Evolutionary conservation across 805 yeast genomes (phyloP).

Genomic region (Zygotorulaspora sp.): DNA sequence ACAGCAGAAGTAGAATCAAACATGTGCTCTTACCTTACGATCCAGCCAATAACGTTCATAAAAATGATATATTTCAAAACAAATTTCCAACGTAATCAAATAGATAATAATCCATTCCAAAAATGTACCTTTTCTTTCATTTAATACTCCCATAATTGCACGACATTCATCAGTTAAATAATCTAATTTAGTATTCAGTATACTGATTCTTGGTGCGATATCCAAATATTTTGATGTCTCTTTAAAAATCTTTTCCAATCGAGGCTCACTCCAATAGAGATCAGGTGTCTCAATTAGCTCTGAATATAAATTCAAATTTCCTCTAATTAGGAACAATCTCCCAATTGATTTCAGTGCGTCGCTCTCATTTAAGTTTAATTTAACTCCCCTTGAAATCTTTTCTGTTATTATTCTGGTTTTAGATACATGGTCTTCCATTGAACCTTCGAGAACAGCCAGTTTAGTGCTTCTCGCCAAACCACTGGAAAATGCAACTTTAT

Average conservation of each 20-base stretch:
- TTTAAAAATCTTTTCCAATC: conserved; percentile 69
- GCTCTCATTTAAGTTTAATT: conserved; percentile 47
- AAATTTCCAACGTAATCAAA: conserved; percentile 78
- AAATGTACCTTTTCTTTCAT: conserved; percentile 69
- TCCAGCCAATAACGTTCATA: conserved; percentile 44
- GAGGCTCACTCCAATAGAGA: conserved; percentile 88
- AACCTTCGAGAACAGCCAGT: conserved; percentile 70
- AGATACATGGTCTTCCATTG: conserved; percentile 63
- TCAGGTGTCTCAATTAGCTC: conserved; percentile 92
- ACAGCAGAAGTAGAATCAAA: neutral
- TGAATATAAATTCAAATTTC: conserved; percentile 77
- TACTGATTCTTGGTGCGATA: conserved; percentile 68
- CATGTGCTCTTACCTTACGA: neutral
- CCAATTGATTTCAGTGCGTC: conserved; percentile 72
- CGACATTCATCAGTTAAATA: conserved; percentile 87
- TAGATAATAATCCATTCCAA: conserved; percentile 86
- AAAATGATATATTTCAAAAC: conserved; percentile 74
- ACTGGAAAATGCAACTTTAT: conserved; percentile 83
- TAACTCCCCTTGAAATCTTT: conserved; percentile 57
- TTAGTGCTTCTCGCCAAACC: conserved; percentile 86
- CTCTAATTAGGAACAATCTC: conserved; percentile 66
- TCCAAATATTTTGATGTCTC: conserved; percentile 69
- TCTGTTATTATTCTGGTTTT: conserved; percentile 63
- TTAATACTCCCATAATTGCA: conserved; percentile 67
- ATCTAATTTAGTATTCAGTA: conserved; percentile 79